phyloP scores from a whole-genome alignment of 2,329 filamentous ascomycete genomes.

The Calonectria crousiana region DNA sequence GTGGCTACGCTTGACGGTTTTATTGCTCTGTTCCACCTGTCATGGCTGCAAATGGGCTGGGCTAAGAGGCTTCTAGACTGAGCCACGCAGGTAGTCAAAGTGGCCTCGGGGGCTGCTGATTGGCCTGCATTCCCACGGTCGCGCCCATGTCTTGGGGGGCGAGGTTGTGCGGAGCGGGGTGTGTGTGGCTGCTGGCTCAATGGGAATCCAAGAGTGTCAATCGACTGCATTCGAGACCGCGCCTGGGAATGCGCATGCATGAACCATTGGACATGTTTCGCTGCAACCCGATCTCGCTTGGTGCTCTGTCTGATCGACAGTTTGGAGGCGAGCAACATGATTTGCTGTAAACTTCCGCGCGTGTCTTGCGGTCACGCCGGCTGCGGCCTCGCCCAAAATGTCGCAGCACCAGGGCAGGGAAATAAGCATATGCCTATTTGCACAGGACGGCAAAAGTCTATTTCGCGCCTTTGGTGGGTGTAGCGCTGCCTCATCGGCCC shows the following conservation, averaged over 20 bases:
- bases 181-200: background rate
- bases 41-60: background rate
- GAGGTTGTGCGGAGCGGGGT: background rate
- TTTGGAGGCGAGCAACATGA: background rate
- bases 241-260: background rate
- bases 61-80: slow-evolving; percentile 2
- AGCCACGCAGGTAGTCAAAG: background rate
- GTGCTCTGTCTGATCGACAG: too few species aligned
- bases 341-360: background rate
- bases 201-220: background rate
- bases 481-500: background rate
- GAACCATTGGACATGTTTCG: background rate
- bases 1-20: background rate
- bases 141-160: background rate
- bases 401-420: background rate
- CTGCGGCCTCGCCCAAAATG: background rate
- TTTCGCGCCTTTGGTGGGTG: background rate
- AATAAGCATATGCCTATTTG: slow-evolving; percentile 1
- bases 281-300: background rate
- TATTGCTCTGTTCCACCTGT: background rate
- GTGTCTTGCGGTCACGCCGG: background rate
- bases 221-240: background rate
- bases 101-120: background rate
- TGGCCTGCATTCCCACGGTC: background rate
- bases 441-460: background rate